Percentiles rank a stretch among this genome's conserved stretches.
Evolutionary conservation across 176 grass and related monocot species (phyloP).

Genomic region (Chrysopogon serrulatus): DNA sequence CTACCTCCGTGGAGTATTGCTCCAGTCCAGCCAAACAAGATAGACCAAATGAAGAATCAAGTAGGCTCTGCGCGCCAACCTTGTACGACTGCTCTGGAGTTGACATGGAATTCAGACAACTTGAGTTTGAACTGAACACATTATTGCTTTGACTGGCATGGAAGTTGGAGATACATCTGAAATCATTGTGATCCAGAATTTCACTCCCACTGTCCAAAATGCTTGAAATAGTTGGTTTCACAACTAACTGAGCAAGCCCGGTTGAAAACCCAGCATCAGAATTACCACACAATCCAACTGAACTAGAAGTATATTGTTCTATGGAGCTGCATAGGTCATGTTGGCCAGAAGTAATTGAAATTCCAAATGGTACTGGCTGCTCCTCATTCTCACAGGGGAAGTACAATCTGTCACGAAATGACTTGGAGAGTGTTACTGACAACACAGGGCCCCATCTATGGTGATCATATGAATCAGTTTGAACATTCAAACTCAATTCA

Average conservation of each 20-base stretch:
- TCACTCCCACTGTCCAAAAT: conserved; percentile 20
- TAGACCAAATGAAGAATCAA: conserved; percentile 5
- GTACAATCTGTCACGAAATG: conserved; percentile 20
- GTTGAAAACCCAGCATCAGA: conserved; percentile 5
- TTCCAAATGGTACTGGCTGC: conserved; percentile 22
- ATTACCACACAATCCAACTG: conserved; percentile 21
- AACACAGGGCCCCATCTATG: conserved; percentile 20
- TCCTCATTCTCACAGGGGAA: conserved; percentile 25
- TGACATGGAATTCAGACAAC: conserved; percentile 17
- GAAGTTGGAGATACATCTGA: conserved; percentile 19
- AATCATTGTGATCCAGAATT: conserved; percentile 18
- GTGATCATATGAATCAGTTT: conserved; percentile 19
- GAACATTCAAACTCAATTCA: conserved; percentile 28
- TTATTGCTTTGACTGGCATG: conserved; percentile 9
- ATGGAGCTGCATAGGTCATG: background rate
- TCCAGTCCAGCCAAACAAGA: conserved; percentile 35
- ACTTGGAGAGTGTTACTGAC: background rate
- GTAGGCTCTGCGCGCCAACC: background rate
- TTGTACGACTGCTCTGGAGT: conserved; percentile 24
- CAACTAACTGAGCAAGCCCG: conserved; percentile 15
- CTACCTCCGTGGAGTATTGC: background rate
- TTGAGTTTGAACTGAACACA: conserved; percentile 11
- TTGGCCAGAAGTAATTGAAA: conserved; percentile 32
- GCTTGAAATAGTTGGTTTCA: conserved; percentile 30
- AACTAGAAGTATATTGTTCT: conserved; percentile 28